Base-by-base conservation (phyloP, 306 rosid genomes). In the Rosa chinensis region DNA sequence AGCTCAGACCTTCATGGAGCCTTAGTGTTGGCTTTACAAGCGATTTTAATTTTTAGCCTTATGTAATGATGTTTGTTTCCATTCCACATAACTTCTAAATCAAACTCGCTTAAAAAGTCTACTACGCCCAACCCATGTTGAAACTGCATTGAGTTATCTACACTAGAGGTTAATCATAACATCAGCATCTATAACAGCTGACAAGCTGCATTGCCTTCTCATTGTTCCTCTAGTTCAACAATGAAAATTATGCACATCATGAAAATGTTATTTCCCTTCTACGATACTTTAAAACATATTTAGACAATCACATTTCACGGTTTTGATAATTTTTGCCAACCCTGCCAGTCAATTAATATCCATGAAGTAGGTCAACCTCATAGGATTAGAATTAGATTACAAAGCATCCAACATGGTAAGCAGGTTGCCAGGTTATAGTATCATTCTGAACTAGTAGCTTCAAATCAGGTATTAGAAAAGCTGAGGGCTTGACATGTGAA, bases 31-130 rank as follows among this genome's bases (percentile, higher is more conserved):
- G 47, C 76, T 8, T 35, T 45, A 23, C 40, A 23, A 43, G 45
- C 16, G 8, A 73, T 16, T 18, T 1, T 49, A 48, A 63, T 8
- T 25, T 49, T 16, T 4, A 44, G 21, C 45, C 67, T 73, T 63
- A 6, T n/a, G 64, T 44, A 10, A 14, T 55, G 7, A 20, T 48
- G 49, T 28, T 55, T 42, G 10, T 37, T 56, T 40, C 25, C 64
- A 66, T 74, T 68, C 49, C 40, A 74, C 10, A 12, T 53, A 73
- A 10, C 66, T 53, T 50, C 50, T 12, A 69, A 37, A 69, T 44
- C 47, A 50, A 28, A 18, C 28, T 32, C 28, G 17, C 2, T 47
- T 16, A 48, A 61, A 28, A 49, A 72, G 3, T 49, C 16, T 21
- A 52, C 8, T 39, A 35, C 47, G 35, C 10, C 32, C 64, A 72